Base-by-base conservation (phyloP, 2,329 filamentous ascomycete species). In the Cladosporium sp. region DNA sequence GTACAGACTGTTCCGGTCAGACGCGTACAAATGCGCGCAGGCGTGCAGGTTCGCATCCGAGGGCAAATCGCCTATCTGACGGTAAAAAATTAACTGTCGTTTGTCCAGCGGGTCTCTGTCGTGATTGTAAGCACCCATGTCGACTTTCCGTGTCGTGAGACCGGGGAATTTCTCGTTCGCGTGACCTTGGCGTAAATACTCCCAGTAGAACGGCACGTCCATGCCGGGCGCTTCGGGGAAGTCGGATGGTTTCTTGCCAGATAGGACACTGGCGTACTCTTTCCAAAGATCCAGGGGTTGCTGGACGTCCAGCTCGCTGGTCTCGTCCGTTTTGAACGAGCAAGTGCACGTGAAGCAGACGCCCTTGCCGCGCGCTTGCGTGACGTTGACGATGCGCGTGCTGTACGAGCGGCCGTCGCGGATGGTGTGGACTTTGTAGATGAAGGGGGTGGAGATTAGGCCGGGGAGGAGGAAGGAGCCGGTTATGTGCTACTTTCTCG, bases 11-110 rank as follows among this genome's bases (percentile, higher is more conserved):
- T 82, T 82, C 19, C 75, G 72, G 56, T 82, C 80, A 29, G 74
- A 77, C 0, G 78, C 74, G 58, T 80, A 82, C 38, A 81, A 66
- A 61, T 83, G 80, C 3, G 77, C 78, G 56, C 76, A 79, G 1
- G 78, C 74, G 55, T 82, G 79, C 15, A 82, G 62, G 55, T 82
- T 82, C 27, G 77, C 65, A 53, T 71, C 62, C 52, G 59, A 24
- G 4, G 66, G 60, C 32, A 69, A 55, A 2, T 60, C 53, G 12
- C 73, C 74, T 19, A 73, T 68, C 1, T 74, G 60, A 3, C 69
- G 64, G 56, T 79, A 79, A 50, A 73, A 70, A 24, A 71, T 68
- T 40, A 79, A 56, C 56, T 77, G 65, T 20, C 65, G 56, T 19
- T 65, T 59, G 17, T 73, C 68, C 7, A 72, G 59, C 1, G 70